phyloP scores from a whole-genome alignment of 148 eudicot genomes.

The Diospyros kaki region DNA sequence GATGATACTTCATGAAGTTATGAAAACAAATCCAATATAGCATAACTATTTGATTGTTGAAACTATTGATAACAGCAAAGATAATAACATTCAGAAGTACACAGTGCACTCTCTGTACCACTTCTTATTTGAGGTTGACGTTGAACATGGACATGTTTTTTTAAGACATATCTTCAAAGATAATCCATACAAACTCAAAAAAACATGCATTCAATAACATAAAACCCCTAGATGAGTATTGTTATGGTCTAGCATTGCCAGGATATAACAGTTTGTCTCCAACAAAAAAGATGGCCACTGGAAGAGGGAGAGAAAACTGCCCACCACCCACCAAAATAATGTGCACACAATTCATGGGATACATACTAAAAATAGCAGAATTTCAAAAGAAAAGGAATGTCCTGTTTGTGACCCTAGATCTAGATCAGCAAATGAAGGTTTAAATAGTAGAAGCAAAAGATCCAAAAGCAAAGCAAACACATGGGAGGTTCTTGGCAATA shows the following conservation, averaged over 20 bases:
- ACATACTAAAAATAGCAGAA: not conserved
- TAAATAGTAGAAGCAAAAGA: no score
- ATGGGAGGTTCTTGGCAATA: no score
- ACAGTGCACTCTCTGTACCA: not conserved
- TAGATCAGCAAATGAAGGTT: no score
- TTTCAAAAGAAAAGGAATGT: no score
- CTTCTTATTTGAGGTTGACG: not conserved
- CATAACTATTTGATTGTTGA: not conserved
- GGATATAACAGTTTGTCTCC: not conserved
- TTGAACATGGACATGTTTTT: not conserved
- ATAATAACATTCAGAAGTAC: not conserved
- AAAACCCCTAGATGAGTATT: not conserved
- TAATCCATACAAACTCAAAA: not conserved
- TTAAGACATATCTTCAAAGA: not conserved
- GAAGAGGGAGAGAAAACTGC: not conserved
- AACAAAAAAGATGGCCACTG: no score
- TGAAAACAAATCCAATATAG: slow-evolving; percentile 25
- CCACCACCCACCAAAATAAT: not conserved
- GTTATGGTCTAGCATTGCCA: not conserved
- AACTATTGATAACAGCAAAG: slow-evolving; percentile 4
- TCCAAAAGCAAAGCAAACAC: no score
- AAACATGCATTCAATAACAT: slow-evolving; percentile 1
- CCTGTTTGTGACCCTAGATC: no score
- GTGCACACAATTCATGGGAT: not conserved
- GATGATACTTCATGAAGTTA: slow-evolving; percentile 56